Percentiles rank a stretch among this genome's conserved stretches.
phyloP scores from a whole-genome alignment of 2,329 filamentous ascomycete species.

The Trichoderma cornu-damae region DNA sequence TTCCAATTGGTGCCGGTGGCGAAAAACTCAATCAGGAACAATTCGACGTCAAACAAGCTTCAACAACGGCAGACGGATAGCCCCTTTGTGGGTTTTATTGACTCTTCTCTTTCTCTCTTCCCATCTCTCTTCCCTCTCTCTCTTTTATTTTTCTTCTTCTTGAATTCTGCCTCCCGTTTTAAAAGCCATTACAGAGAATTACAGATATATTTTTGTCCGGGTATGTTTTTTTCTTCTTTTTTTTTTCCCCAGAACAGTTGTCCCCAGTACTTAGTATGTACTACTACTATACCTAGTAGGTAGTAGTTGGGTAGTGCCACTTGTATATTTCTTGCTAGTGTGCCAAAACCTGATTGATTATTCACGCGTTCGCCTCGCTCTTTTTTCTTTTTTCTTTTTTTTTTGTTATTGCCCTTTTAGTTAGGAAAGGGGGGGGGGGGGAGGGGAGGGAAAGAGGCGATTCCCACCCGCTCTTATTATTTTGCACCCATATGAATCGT shows the following conservation, averaged over 20 bases:
- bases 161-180: background rate
- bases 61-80: background rate
- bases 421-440: too few species aligned
- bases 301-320: background rate
- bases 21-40: background rate
- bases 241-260: too few species aligned
- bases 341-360: conserved; percentile 11
- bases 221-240: too few species aligned
- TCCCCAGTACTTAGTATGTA: too few species aligned
- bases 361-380: background rate
- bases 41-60: background rate
- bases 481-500: conserved; percentile 5
- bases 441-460: too few species aligned
- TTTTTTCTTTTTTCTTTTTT: background rate
- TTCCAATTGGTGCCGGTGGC: background rate
- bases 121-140: too few species aligned
- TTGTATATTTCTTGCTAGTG: background rate
- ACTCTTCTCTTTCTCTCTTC: background rate
- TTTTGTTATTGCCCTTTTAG: too few species aligned
- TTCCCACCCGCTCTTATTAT: conserved; percentile 9
- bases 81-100: background rate
- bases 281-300: too few species aligned
- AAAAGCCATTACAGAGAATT: conserved; percentile 1
- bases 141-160: too few species aligned
- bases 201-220: background rate